These are phyloP conservation scores for Flaveria trinervia DNA, from an alignment of 129 eudicot genomes.

Conservation along the genomic window DNA sequence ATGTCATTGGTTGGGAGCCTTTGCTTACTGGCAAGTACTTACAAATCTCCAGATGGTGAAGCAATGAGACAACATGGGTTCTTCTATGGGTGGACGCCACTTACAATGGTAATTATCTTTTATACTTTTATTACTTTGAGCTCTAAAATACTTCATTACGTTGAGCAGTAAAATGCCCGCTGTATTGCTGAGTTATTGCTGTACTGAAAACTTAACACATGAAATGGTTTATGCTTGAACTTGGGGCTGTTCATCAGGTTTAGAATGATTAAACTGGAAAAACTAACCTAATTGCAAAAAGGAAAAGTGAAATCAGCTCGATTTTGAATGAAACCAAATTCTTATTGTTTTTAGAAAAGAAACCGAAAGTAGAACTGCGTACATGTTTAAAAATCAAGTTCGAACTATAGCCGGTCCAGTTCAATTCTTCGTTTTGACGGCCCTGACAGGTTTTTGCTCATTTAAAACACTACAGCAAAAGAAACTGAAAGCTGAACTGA, in stretches of 20 bases:
- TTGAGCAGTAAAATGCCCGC: too few species aligned
- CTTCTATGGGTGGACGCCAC: conserved; percentile 87
- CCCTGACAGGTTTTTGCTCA: not conserved
- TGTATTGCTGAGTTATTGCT: too few species aligned
- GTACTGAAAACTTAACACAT: not conserved
- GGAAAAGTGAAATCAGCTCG: not conserved
- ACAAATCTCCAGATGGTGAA: conserved; percentile 90
- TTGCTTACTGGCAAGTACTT: conserved; percentile 82
- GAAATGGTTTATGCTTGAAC: conserved; percentile 9
- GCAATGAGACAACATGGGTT: conserved; percentile 80
- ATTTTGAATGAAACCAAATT: not conserved
- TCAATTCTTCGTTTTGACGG: not conserved
- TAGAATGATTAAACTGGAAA: not conserved
- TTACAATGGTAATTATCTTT: conserved; percentile 60
- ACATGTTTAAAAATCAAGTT: not conserved
- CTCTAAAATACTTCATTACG: not conserved
- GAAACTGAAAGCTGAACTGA: too few species aligned
- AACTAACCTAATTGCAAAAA: not conserved
- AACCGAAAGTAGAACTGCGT: not conserved
- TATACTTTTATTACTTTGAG: not conserved
- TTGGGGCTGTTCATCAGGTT: not conserved
- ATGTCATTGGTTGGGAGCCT: conserved; percentile 93
- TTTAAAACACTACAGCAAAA: too few species aligned
- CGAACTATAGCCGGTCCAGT: not conserved
- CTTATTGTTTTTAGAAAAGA: not conserved